Conservation (phyloP, 2,329 filamentous ascomycete genomes). For the Exserohilum turcica region DNA sequence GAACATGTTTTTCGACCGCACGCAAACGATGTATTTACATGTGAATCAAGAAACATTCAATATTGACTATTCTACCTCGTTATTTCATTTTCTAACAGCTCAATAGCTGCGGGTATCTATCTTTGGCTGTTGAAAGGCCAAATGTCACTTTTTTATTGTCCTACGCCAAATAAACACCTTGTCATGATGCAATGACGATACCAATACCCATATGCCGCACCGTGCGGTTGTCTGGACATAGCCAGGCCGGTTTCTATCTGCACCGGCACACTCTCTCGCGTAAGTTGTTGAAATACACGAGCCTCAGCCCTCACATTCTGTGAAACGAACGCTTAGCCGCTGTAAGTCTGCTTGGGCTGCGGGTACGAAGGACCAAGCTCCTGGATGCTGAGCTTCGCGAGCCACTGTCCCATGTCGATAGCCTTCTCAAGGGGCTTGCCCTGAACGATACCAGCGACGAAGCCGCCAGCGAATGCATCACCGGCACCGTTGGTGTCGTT, state of each 20-base stretch:
- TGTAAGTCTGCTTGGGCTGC: constrained; percentile 49
- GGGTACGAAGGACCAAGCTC: constrained; percentile 88
- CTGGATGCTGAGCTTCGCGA: constrained; percentile 90
- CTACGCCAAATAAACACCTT: constrained; percentile 8
- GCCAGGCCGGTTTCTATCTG: too few relatives aligned
- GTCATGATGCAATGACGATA: constrained; percentile 1
- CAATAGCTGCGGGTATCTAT: constrained; percentile 24
- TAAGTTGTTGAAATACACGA: constrained; percentile 51
- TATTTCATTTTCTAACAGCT: constrained; percentile 7
- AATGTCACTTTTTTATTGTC: constrained; percentile 11
- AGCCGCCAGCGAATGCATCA: constrained; percentile 94
- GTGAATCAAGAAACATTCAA: neutral
- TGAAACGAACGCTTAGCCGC: constrained; percentile 36
- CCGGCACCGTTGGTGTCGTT: constrained; percentile 96
- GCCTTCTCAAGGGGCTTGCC: constrained; percentile 77
- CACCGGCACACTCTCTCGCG: constrained; percentile 43
- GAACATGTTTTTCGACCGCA: neutral
- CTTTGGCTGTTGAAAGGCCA: constrained; percentile 29
- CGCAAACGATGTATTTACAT: neutral
- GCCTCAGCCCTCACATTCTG: constrained; percentile 38
- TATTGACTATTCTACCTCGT: neutral
- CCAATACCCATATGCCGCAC: neutral
- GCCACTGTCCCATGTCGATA: constrained; percentile 95
- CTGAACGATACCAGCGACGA: constrained; percentile 85
- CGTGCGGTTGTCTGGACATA: constrained; percentile 1